Evolutionary conservation across 257 asterid species (phyloP).

Genomic region (Coffea eugenioides): DNA sequence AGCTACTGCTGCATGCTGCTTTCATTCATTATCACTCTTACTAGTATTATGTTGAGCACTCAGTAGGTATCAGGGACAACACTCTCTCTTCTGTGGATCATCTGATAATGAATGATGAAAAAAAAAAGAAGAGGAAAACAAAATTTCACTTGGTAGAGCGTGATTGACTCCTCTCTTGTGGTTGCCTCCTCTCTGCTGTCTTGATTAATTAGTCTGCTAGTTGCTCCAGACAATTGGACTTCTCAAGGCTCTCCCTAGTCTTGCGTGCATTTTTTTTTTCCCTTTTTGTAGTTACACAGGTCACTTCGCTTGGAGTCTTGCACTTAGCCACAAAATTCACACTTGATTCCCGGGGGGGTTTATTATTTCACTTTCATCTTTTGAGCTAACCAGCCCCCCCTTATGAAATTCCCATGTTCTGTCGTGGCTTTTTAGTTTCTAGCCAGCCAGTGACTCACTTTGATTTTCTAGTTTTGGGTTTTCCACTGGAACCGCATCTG

Average conservation of each 20-base stretch:
- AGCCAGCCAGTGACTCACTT: background rate
- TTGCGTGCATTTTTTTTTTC: background rate
- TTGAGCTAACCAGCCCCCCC: background rate
- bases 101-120: too few species aligned
- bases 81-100: too few species aligned
- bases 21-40: too few species aligned
- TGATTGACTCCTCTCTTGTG: constrained; percentile 1
- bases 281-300: background rate
- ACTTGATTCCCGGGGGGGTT: too few species aligned
- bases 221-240: background rate
- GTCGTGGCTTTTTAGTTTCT: too few species aligned
- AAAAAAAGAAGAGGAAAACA: too few species aligned
- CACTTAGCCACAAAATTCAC: too few species aligned
- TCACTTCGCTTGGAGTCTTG: background rate
- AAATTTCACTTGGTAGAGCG: background rate
- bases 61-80: too few species aligned
- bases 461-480: too few species aligned
- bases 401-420: background rate
- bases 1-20: too few species aligned
- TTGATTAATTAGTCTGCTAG: background rate
- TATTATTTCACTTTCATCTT: too few species aligned
- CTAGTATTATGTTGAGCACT: too few species aligned
- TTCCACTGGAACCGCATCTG: background rate
- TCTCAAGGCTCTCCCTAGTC: constrained; percentile 7
- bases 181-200: background rate